Evolutionary conservation across 1,139 yeast genomes (phyloP).

Genomic region (Meyerozyma smithsonii): DNA sequence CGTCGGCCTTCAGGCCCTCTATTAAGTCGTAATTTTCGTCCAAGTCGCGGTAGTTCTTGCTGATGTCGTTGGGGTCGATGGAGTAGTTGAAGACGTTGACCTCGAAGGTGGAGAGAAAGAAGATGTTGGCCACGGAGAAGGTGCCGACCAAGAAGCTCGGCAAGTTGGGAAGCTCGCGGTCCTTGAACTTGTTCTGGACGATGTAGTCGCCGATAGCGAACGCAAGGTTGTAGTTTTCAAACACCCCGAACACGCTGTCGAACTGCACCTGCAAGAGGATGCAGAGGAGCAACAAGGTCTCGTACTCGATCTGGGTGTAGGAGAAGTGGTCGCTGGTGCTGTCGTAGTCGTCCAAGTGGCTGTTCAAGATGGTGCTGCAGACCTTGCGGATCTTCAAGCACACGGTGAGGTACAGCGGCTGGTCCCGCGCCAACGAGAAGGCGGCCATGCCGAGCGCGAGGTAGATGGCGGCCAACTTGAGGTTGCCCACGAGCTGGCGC

Average conservation of each 20-base stretch:
- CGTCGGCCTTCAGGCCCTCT: constrained; percentile 8
- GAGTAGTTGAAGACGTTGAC: constrained; percentile 36
- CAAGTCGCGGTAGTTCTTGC: constrained; percentile 30
- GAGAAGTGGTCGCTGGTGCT: neutral
- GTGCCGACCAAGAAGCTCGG: constrained; percentile 22
- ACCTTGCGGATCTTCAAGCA: constrained; percentile 38
- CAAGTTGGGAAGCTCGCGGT: constrained; percentile 12
- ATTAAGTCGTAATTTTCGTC: constrained; percentile 32
- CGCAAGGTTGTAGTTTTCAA: constrained; percentile 39
- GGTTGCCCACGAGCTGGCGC: constrained; percentile 12
- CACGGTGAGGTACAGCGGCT: constrained; percentile 20
- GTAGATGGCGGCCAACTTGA: constrained; percentile 24
- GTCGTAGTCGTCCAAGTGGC: constrained; percentile 23
- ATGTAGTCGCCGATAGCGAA: constrained; percentile 41
- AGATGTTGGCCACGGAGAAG: constrained; percentile 26
- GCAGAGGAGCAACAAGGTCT: constrained; percentile 20
- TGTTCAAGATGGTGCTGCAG: constrained; percentile 13
- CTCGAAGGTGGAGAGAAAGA: constrained; percentile 38
- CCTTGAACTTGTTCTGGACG: constrained; percentile 19
- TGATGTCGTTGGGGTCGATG: constrained; percentile 28
- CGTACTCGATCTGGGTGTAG: constrained; percentile 11
- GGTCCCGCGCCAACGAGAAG: constrained; percentile 10
- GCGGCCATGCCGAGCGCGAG: constrained; percentile 25
- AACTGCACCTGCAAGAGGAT: constrained; percentile 35
- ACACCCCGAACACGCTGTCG: constrained; percentile 35